Base-by-base conservation (phyloP, 2,329 filamentous ascomycete species). In the Periconia sp. region DNA sequence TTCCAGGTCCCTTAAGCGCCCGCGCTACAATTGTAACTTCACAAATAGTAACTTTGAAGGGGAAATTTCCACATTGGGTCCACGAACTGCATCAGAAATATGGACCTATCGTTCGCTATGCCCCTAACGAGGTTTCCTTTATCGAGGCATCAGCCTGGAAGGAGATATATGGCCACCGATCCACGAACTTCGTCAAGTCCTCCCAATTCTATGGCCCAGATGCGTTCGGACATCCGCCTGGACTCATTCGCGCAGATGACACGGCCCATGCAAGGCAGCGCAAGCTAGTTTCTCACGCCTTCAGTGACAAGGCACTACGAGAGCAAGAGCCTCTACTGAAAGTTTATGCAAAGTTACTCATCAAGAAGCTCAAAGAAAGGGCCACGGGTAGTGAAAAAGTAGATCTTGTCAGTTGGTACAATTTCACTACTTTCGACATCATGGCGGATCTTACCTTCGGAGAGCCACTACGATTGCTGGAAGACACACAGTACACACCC, bases 131-230 rank as follows among this genome's bases (percentile, higher is more conserved):
- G 30, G 32, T 73, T 0, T 71, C 69, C 2, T 68, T 68, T 51
- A 71, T 63, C 28, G 58, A 65, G 3, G 56, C 57, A 7, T 57
- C 67, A 3, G 65, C 54, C 4, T 72, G 66, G 58, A 65, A 66
- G 38, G 72, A 73, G 16, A 67, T 73, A 16, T 74, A 72, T 48
- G 70, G 71, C n/a, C 58, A 65, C 46, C 54, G 35, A 8, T 53
- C 40, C 5, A 57, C 36, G 17, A 58, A 52, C 29, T 63, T 69
- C 38, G 41, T 49, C 17, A 74, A 73, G 29, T 50, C 70, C 29
- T 45, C 42, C 3, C 39, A 43, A 1, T 70, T 67, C 56, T 71
- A 70, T 30, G 57, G 63, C 5, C 50, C 48, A 15, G 62, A 67
- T 11, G 23, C 46, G 4, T 63, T 62, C 29, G 65, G 66, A 4